A percentile compares a stretch with the other conserved stretches of the same genome.
phyloP scores from a whole-genome alignment of 2,329 filamentous ascomycete species.

The Decorospora gaudefroyi region DNA sequence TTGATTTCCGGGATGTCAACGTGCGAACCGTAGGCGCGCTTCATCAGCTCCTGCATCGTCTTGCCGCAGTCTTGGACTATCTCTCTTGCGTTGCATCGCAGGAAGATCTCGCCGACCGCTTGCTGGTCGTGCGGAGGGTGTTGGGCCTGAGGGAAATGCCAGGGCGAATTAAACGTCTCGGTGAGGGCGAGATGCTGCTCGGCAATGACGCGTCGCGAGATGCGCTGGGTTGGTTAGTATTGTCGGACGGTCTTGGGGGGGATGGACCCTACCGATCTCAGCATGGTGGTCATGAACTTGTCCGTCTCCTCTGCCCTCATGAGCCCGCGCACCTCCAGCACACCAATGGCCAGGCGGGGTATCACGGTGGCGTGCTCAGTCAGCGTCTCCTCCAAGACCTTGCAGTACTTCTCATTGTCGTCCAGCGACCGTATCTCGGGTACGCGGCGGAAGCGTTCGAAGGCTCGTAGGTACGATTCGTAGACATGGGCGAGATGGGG shows the following conservation, averaged over 20 bases:
- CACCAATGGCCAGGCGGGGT: constrained; percentile 90
- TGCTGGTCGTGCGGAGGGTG: constrained; percentile 65
- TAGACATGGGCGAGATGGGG: constrained; percentile 92
- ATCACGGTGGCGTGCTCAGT: constrained; percentile 91
- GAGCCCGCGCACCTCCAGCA: constrained; percentile 83
- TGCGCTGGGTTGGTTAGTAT: constrained; percentile 62
- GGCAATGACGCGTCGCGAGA: constrained; percentile 93
- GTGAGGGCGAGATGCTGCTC: constrained; percentile 96
- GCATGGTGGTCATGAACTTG: constrained; percentile 90
- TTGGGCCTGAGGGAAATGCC: constrained; percentile 82
- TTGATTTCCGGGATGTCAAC: constrained; percentile 77
- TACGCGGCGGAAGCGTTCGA: constrained; percentile 84
- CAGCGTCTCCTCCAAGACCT: constrained; percentile 76
- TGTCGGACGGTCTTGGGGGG: background rate
- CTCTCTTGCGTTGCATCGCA: constrained; percentile 88
- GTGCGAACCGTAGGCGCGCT: constrained; percentile 72
- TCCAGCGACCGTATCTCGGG: constrained; percentile 82
- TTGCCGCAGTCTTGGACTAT: constrained; percentile 82
- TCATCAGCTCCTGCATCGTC: constrained; percentile 74
- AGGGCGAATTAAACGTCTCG: constrained; percentile 88
- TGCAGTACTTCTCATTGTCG: constrained; percentile 87
- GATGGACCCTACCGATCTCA: constrained; percentile 72
- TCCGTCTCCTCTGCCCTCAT: constrained; percentile 83
- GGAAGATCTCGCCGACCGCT: constrained; percentile 93
- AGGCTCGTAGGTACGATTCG: constrained; percentile 95